Base-by-base conservation (phyloP, 1,284 basidiomycete genomes). In the Marasmius fiardii region DNA sequence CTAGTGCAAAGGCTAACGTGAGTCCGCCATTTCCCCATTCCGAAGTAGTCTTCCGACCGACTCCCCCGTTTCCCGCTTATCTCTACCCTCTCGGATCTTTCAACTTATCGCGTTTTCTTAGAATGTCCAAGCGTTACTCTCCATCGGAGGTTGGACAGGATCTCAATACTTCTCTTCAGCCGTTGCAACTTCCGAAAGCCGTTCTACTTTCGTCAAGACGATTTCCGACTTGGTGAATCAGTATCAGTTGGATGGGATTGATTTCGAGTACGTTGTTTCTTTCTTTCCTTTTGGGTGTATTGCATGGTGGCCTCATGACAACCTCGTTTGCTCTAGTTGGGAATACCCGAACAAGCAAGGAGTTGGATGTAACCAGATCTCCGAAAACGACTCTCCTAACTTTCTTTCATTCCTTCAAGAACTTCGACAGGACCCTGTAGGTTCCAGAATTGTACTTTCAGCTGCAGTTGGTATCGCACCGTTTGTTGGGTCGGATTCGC, bases 131-230 rank as follows among this genome's bases (percentile, higher is more conserved):
- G 90, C 94, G 16, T 72, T 86, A 55, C 73, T 96, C 41, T 90
- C 91, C 43, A 80, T 97, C 47, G 94, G 94, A 53, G 94, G 94
- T 39, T 96, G 93, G 93, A 85, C 83, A 3, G 93, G 92, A 23
- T 89, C 87, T 3, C 68, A 69, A 47, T 90, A 76, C 76, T 97
- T 92, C 73, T 95, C 93, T 0, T 73, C 81, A 2, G 82, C 88
- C 20, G 85, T 93, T 37, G 81, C 79, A 21, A 84, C 81, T 12
- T 64, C 77, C 0, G 61, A 71, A 21, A 86, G 84, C 65, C 81
- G 92, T 39, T 80, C 79, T n/a, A 78, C 78, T 0, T 92, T 96
- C 60, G 85, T 86, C 47, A 74, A 78, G 43, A 81, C 89, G 39
- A 77, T 94, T 51, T 72, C 80, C 39, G 67, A 71, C 26, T 72